Evolutionary conservation across 2,329 filamentous ascomycete genomes (phyloP), one percentile per base, ranked within the genome.

Genomic region (Penicillium sp.): DNA sequence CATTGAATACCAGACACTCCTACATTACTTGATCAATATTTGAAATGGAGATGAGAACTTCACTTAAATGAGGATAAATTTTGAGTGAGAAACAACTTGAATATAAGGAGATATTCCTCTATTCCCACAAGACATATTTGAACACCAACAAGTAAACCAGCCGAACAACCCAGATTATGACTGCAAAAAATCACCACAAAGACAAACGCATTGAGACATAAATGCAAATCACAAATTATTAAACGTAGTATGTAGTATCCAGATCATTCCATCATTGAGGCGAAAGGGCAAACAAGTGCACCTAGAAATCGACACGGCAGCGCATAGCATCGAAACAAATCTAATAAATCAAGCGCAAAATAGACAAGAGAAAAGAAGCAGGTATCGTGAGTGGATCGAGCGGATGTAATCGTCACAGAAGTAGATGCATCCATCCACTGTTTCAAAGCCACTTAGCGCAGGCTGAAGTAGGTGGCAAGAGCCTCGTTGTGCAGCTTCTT

Each of bases 401-500:
- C 19, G 8, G 15, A 9, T 35, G 6, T 35, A 33, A 33, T 36
- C 19, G n/a, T 2, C 12, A n/a, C 15, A 6, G n/a, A 50, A 51
- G 35, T 29, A 27, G 8, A 43, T 33, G 27, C 38, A 44, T 25
- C 36, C 19, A 38, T 29, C 17, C 8, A 23, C 8, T 43, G 29
- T 15, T 8, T 44, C 36, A 21, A 47, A 21, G 19, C n/a, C 17
- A 19, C 49, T 62, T 57, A 70, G 27, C 68, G 68, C 49, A 64
- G n/a, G 51, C 55, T 57, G 29, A 69, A 43, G 49, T 69, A 68
- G 17, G 21, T 63, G 21, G 64, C 65, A 35, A 69, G 29, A 15
- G 66, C 68, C 17, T 68, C 64, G 5, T 67, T 59, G 39, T 68
- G 66, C 3, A 63, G 3, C 8, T 56, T 59, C 47, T 62, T 52